A percentile compares a stretch with the other conserved stretches of the same genome.
These are phyloP conservation scores for Zygoascus hellenicus DNA, from an alignment of 1,139 yeast genomes.

Conservation along the genomic window DNA sequence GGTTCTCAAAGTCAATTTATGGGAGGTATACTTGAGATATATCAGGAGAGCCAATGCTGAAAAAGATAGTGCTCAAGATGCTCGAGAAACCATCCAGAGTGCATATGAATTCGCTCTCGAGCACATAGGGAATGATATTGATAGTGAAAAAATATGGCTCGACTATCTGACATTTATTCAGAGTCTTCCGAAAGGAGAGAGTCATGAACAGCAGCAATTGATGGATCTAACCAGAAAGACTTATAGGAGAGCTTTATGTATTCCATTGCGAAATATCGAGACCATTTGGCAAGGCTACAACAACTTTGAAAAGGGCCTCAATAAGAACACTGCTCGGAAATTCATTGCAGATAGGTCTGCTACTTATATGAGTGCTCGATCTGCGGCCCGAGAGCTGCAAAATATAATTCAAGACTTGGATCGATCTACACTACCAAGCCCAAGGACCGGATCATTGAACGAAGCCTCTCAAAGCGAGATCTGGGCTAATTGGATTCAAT, in stretches of 20 bases:
- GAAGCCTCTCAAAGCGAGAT: slow-evolving; percentile 40
- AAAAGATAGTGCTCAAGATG: slow-evolving; percentile 75
- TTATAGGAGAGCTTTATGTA: slow-evolving; percentile 60
- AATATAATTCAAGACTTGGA: slow-evolving; percentile 47
- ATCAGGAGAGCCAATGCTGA: slow-evolving; percentile 62
- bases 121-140: slow-evolving; percentile 72
- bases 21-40: slow-evolving; percentile 70
- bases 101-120: slow-evolving; percentile 82
- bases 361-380: slow-evolving; percentile 85
- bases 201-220: slow-evolving; percentile 85
- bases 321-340: slow-evolving; percentile 74
- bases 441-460: slow-evolving; percentile 31
- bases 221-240: slow-evolving; percentile 70
- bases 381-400: slow-evolving; percentile 68
- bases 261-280: slow-evolving; percentile 74
- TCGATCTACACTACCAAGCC: slow-evolving; percentile 37
- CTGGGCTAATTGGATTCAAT: slow-evolving; percentile 74
- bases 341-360: slow-evolving; percentile 78
- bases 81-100: slow-evolving; percentile 66
- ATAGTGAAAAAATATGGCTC: slow-evolving; percentile 69
- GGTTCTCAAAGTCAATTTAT: slow-evolving; percentile 58
- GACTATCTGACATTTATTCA: slow-evolving; percentile 79
- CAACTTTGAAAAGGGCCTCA: slow-evolving; percentile 73
- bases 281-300: slow-evolving; percentile 76
- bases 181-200: slow-evolving; percentile 69